Percentiles rank a stretch among this genome's conserved stretches.
Conservation (phyloP, 2,329 filamentous ascomycete genomes). For the Didymosphaeria variabile region DNA sequence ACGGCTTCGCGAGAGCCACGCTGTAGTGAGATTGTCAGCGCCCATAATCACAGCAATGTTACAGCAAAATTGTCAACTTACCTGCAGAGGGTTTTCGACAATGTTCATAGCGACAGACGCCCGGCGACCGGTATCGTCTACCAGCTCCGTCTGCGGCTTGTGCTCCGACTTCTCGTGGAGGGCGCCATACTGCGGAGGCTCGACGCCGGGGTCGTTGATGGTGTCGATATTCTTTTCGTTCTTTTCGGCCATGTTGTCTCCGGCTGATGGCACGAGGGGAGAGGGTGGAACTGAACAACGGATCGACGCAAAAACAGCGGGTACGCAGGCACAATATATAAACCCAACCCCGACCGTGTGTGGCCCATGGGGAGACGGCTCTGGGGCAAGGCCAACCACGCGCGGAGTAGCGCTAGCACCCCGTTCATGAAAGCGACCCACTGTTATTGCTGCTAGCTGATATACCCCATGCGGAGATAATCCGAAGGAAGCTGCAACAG, state of each 20-base stretch:
- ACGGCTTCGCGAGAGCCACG: conserved; percentile 62
- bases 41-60: conserved; percentile 39
- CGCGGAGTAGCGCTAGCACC: conserved; percentile 8
- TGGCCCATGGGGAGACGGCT: neutral
- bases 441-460: conserved; percentile 9
- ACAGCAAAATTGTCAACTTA: conserved; percentile 32
- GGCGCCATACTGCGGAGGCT: conserved; percentile 8
- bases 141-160: conserved; percentile 10
- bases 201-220: conserved; percentile 4
- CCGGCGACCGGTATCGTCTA: conserved; percentile 40
- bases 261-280: neutral
- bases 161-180: conserved; percentile 7
- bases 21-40: conserved; percentile 45
- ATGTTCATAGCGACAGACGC: conserved; percentile 57
- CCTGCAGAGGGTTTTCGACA: conserved; percentile 58
- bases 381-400: conserved; percentile 8
- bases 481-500: conserved; percentile 7
- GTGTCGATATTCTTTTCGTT: conserved; percentile 13
- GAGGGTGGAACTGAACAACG: neutral
- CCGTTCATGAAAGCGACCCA: conserved; percentile 10
- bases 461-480: conserved; percentile 17
- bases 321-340: conserved; percentile 1
- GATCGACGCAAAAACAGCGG: conserved; percentile 2
- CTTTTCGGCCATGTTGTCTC: conserved; percentile 16
- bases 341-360: neutral